Percentiles rank a stretch among this genome's conserved stretches.
Evolutionary conservation across 495 filamentous ascomycete species (phyloP).

Genomic region (Podospora conica): DNA sequence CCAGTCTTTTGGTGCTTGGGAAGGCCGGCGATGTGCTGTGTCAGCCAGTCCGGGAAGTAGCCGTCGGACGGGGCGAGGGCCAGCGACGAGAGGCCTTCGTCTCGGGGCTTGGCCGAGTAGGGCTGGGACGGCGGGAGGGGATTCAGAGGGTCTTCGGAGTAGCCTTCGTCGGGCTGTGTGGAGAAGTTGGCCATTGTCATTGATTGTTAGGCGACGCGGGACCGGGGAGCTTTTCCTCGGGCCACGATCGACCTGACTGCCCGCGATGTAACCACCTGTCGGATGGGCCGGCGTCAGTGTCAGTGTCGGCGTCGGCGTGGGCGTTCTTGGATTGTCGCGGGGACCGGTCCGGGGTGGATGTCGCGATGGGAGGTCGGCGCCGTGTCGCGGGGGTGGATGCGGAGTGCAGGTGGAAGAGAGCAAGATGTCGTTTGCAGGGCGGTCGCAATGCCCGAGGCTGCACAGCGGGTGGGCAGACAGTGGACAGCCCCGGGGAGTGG

Average conservation of each 20-base stretch:
- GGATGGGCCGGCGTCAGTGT: not conserved
- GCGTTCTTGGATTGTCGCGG: not conserved
- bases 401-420: not conserved
- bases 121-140: constrained; percentile 26
- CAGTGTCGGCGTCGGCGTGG: not conserved
- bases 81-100: constrained; percentile 19
- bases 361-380: not conserved
- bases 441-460: not conserved
- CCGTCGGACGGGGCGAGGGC: constrained; percentile 22
- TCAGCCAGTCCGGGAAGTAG: constrained; percentile 38
- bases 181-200: constrained; percentile 23
- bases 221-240: too few species aligned
- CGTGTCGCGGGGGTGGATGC: not conserved
- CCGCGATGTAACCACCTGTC: not conserved
- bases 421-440: not conserved
- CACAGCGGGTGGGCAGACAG: not conserved
- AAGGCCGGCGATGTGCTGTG: constrained; percentile 41
- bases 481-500: not conserved
- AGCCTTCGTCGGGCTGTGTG: constrained; percentile 50
- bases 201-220: not conserved
- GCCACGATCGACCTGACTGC: too few species aligned
- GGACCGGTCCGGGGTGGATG: not conserved
- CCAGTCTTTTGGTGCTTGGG: constrained; percentile 43
- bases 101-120: constrained; percentile 20
- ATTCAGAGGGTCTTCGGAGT: constrained; percentile 52